A percentile compares a stretch with the other conserved stretches of the same genome.
phyloP scores from a whole-genome alignment of 495 filamentous ascomycete species.

The Gamarada debralockiae region DNA sequence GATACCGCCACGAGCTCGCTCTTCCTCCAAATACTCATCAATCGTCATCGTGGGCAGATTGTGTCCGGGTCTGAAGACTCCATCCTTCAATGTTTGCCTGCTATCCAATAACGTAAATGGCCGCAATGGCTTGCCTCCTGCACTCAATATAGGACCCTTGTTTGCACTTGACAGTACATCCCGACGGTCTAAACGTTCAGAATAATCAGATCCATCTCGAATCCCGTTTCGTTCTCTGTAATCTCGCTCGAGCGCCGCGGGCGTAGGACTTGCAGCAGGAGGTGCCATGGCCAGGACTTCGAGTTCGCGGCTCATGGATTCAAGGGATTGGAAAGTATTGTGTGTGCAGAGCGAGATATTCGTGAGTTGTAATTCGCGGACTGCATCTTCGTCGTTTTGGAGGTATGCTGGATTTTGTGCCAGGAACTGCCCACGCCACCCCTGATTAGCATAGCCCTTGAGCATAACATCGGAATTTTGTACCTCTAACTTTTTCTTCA shows the following conservation, averaged over 20 bases:
- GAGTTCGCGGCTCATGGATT: slow-evolving; percentile 77
- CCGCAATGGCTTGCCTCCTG: slow-evolving; percentile 78
- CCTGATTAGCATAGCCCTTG: background rate
- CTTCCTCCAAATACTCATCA: slow-evolving; percentile 95
- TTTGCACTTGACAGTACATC: slow-evolving; percentile 47
- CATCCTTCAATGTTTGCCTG: slow-evolving; percentile 70
- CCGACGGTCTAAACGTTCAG: slow-evolving; percentile 70
- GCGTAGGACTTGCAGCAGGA: slow-evolving; percentile 27
- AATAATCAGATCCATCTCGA: slow-evolving; percentile 41
- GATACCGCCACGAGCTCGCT: slow-evolving; percentile 79
- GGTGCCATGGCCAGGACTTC: slow-evolving; percentile 72
- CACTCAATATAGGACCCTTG: slow-evolving; percentile 73
- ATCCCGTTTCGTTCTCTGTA: slow-evolving; percentile 48
- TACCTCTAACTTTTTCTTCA: slow-evolving; percentile 80
- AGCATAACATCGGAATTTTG: background rate
- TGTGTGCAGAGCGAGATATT: slow-evolving; percentile 69
- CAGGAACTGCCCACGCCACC: slow-evolving; percentile 43
- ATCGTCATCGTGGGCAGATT: slow-evolving; percentile 97
- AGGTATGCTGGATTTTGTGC: slow-evolving; percentile 54
- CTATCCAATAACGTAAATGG: slow-evolving; percentile 85
- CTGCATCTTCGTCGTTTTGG: slow-evolving; percentile 70
- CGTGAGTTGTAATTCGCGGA: slow-evolving; percentile 73
- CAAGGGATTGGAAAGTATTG: slow-evolving; percentile 78
- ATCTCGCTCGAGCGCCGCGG: slow-evolving; percentile 23
- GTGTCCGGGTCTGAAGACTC: slow-evolving; percentile 88